Evolutionary conservation across 2,329 filamentous ascomycete genomes (phyloP), one percentile per base, ranked within the genome.

Genomic region (Claviceps pusilla): DNA sequence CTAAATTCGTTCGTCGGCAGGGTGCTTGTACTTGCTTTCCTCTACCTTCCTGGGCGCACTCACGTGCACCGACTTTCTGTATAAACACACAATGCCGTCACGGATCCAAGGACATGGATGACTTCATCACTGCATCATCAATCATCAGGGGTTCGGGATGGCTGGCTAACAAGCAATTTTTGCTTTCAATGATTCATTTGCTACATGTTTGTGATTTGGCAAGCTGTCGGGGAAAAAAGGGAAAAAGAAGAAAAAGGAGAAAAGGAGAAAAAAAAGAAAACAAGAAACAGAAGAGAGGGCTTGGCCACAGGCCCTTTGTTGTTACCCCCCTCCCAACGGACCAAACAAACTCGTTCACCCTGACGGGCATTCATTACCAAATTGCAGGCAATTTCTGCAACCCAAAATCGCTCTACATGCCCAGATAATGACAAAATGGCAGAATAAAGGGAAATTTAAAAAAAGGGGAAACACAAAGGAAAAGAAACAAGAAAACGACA

Each of bases 321-420:
- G 6, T 7, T 4, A 24, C 24, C 46, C 35, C 50, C 46, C 31
- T 53, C 42, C 42, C 46, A 45, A 39, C 29, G 37, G 19, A 43
- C 49, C 29, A 42, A 46, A 31, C 53, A 33, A 37, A 37, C 39
- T 43, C 28, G 37, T 46, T 54, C 39, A 54, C 39, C 52, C 35
- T 29, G 33, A 9, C 47, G 19, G 41, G 43, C 29, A 41, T 48
- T 49, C 39, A 48, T 55, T 56, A 57, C 54, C 51, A 48, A 55
- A 53, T 52, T 54, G 50, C 52, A 56, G 52, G 52, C 19, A 55
- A 50, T 28, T 46, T 45, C 50, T 53, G 51, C 55, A 51, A 42
- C 19, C 50, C 12, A 47, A 58, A 51, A 51, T 59, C 56, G 53
- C 55, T 57, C 53, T 54, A 56, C 56, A 54, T 57, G 53, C 51